phyloP scores from a whole-genome alignment of 2,329 filamentous ascomycete species.

The Arthroderma sp. region DNA sequence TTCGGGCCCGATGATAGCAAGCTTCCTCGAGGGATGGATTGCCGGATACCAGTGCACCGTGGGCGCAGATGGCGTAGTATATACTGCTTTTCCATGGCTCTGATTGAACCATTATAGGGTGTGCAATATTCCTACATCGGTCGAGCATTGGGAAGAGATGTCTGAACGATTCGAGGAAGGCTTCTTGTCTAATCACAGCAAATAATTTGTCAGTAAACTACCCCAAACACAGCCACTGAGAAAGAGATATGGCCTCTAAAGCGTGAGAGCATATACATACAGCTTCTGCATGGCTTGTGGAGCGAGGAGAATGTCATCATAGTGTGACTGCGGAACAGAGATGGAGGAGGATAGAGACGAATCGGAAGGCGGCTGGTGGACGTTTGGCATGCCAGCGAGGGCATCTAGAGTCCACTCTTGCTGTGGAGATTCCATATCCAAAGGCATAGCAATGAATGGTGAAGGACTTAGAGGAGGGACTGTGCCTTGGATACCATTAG shows the following conservation, averaged over 20 bases:
- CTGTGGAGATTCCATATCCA: constrained; percentile 4
- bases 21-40: constrained; percentile 2
- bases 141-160: constrained; percentile 4
- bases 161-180: constrained; percentile 1
- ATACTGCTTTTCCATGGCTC: constrained; percentile 5
- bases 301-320: constrained; percentile 1
- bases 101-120: constrained; percentile 1
- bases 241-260: not conserved
- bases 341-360: constrained; percentile 1
- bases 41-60: constrained; percentile 3
- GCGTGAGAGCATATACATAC: not conserved
- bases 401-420: constrained; percentile 1
- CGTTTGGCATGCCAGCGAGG: not conserved
- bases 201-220: too few relatives aligned
- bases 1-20: constrained; percentile 3
- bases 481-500: not conserved
- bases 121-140: constrained; percentile 1
- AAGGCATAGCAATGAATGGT: not conserved
- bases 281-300: constrained; percentile 2
- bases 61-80: constrained; percentile 4
- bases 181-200: not conserved
- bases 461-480: constrained; percentile 1
- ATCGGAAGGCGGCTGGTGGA: constrained; percentile 1
- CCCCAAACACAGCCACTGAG: not conserved
- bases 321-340: constrained; percentile 1